Evolutionary conservation across 2,329 filamentous ascomycete species (phyloP).

Genomic region (Penicillium decumbens): DNA sequence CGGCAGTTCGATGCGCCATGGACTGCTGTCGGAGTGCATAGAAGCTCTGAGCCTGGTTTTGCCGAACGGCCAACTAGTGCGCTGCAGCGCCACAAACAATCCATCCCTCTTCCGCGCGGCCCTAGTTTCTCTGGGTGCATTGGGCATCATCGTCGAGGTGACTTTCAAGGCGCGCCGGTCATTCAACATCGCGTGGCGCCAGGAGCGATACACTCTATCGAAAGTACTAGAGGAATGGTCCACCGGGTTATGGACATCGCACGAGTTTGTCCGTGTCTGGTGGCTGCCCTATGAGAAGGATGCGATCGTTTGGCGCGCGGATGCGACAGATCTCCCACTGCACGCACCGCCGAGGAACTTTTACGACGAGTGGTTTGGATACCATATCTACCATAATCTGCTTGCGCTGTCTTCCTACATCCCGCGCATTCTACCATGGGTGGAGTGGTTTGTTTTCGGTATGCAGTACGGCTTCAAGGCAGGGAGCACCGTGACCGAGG

Average conservation of each 20-base stretch:
- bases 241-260: slow-evolving; percentile 69
- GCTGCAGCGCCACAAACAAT: slow-evolving; percentile 64
- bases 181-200: slow-evolving; percentile 82
- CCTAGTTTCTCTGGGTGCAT: slow-evolving; percentile 77
- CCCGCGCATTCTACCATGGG: slow-evolving; percentile 74
- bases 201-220: slow-evolving; percentile 67
- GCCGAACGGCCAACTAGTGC: slow-evolving; percentile 68
- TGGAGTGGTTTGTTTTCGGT: slow-evolving; percentile 95
- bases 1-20: slow-evolving; percentile 78
- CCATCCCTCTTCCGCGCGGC: slow-evolving; percentile 81
- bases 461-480: slow-evolving; percentile 88
- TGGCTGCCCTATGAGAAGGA: slow-evolving; percentile 92
- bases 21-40: slow-evolving; percentile 76
- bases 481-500: slow-evolving; percentile 63
- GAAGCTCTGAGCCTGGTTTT: slow-evolving; percentile 72
- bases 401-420: slow-evolving; percentile 74
- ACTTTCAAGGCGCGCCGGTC: slow-evolving; percentile 75
- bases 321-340: slow-evolving; percentile 63
- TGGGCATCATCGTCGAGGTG: slow-evolving; percentile 87
- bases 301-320: slow-evolving; percentile 85
- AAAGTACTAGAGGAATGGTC: slow-evolving; percentile 69
- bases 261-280: slow-evolving; percentile 92
- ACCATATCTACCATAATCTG: slow-evolving; percentile 86
- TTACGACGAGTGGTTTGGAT: slow-evolving; percentile 77
- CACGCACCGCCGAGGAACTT: slow-evolving; percentile 62